Percentiles rank a stretch among this genome's conserved stretches.
Evolutionary conservation across 1,284 basidiomycete species (phyloP).

Genomic region (Cutaneotrichosporon cutaneum): DNA sequence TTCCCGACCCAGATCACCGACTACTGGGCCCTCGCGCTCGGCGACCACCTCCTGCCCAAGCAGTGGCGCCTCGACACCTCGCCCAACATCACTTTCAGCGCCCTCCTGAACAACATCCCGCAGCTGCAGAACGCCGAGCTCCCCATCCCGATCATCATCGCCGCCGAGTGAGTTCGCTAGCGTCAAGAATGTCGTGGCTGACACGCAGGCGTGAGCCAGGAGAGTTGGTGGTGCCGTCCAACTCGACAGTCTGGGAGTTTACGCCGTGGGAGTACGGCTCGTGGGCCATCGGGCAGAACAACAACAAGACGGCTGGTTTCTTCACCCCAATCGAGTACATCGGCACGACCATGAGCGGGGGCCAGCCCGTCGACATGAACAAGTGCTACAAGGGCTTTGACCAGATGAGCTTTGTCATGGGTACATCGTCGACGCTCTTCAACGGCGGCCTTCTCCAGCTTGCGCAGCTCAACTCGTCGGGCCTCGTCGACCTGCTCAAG

Average conservation of each 20-base stretch:
- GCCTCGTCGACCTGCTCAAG: slow-evolving; percentile 41
- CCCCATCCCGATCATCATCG: slow-evolving; percentile 55
- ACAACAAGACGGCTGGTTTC: slow-evolving; percentile 40
- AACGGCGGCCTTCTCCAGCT: slow-evolving; percentile 34
- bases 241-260: slow-evolving; percentile 56
- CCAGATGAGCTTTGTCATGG: slow-evolving; percentile 53
- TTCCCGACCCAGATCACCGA: slow-evolving; percentile 52
- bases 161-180: slow-evolving; percentile 53
- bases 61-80: slow-evolving; percentile 42
- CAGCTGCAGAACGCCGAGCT: slow-evolving; percentile 33
- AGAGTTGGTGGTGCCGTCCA: slow-evolving; percentile 50
- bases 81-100: slow-evolving; percentile 48
- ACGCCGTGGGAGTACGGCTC: slow-evolving; percentile 56
- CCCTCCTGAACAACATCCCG: slow-evolving; percentile 30
- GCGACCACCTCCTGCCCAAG: slow-evolving; percentile 46
- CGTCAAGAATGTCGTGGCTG: neutral
- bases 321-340: slow-evolving; percentile 51
- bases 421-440: slow-evolving; percentile 54
- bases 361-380: slow-evolving; percentile 34
- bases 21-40: slow-evolving; percentile 50
- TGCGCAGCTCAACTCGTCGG: slow-evolving; percentile 33
- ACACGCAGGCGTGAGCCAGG: slow-evolving; percentile 50
- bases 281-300: slow-evolving; percentile 51
- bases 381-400: slow-evolving; percentile 52
- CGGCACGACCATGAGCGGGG: slow-evolving; percentile 46